Base-by-base conservation (phyloP, 2,329 filamentous ascomycete species). In the Talaromyces sp. region DNA sequence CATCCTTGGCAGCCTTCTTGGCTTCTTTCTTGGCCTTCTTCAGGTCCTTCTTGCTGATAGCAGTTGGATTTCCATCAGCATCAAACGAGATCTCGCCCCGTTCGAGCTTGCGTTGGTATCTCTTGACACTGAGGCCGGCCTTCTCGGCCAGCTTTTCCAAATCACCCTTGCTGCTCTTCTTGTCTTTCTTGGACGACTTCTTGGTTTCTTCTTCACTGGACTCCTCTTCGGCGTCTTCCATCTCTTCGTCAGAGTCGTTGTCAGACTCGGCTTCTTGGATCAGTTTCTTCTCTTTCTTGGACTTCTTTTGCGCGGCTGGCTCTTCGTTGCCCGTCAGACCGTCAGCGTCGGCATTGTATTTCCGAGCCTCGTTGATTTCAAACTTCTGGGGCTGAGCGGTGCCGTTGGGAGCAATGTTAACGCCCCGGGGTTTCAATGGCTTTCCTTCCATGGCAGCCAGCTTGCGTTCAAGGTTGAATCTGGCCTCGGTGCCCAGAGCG, bases 341-440 rank as follows among this genome's bases (percentile, higher is more conserved):
- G 76, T 99, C 95, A 58, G 91, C 95, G 72, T 98, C 93, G 55
- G 86, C 84, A 76, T 98, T 98, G 83, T 99, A 99, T 78, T 93
- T 95, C 73, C 91, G 85, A 11, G 90, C 89, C 76, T 97, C 91
- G 80, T 96, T 96, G 71, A 99, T 83, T 65, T 93, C 90, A 64
- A 76, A 80, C 78, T 96, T 96, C 69, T 87, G 86, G 60, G 87
- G 85, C 67, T 84, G 80, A 43, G 79, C 78, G 38, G 82, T 84
- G 63, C 89, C 89, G 68, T 89, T 89, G 58, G 90, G 90, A 29
- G 84, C 89, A 65, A 93, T 89, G 62, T 85, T 84, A 63, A 89
- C 83, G 66, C 89, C 89, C 76, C 89, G 88, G 65, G 90, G 85
- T 67, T 91, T 85, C 31, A 95, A 79, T 17, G 93, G 90, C 83